Evolutionary conservation across 148 eudicot species (phyloP).

Genomic region (Vaccinium darrowii): DNA sequence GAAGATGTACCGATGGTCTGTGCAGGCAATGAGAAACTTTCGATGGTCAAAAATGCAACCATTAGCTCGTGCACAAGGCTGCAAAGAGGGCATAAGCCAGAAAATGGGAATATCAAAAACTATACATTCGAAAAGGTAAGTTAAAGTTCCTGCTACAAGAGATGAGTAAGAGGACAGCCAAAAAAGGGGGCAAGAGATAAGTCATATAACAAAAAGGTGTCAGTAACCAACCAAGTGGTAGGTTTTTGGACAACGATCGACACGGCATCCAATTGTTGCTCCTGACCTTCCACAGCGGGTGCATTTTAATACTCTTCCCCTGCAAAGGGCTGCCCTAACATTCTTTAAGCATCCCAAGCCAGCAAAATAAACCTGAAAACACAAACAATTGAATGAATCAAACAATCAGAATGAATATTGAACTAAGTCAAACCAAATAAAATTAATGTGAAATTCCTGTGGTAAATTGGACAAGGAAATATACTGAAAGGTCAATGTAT

Average conservation of each 20-base stretch:
- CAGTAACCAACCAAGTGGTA: slow-evolving; percentile 77
- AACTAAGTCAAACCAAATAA: background rate
- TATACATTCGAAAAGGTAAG: background rate
- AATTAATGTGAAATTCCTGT: slow-evolving; percentile 4
- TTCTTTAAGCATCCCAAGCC: slow-evolving; percentile 92
- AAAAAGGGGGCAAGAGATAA: background rate
- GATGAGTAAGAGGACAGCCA: background rate
- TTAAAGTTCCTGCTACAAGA: background rate
- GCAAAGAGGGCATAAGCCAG: slow-evolving; percentile 21
- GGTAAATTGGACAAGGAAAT: background rate
- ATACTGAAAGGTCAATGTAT: background rate
- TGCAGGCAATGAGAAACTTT: slow-evolving; percentile 96
- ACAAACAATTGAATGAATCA: slow-evolving; percentile 16
- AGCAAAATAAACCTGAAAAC: slow-evolving; percentile 88
- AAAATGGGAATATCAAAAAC: slow-evolving; percentile 18
- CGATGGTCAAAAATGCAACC: slow-evolving; percentile 92
- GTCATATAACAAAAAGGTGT: background rate
- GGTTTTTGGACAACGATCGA: slow-evolving; percentile 96
- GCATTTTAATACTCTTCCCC: slow-evolving; percentile 91
- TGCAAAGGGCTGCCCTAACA: slow-evolving; percentile 91
- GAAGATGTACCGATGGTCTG: slow-evolving; percentile 81
- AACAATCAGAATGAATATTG: slow-evolving; percentile 15
- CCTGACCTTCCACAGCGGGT: slow-evolving; percentile 91
- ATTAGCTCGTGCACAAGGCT: slow-evolving; percentile 97
- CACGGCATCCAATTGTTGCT: slow-evolving; percentile 98